Evolutionary conservation across 805 yeast species (phyloP), one percentile per base, ranked within the genome.

Genomic region (Huiozyma sinensis): DNA sequence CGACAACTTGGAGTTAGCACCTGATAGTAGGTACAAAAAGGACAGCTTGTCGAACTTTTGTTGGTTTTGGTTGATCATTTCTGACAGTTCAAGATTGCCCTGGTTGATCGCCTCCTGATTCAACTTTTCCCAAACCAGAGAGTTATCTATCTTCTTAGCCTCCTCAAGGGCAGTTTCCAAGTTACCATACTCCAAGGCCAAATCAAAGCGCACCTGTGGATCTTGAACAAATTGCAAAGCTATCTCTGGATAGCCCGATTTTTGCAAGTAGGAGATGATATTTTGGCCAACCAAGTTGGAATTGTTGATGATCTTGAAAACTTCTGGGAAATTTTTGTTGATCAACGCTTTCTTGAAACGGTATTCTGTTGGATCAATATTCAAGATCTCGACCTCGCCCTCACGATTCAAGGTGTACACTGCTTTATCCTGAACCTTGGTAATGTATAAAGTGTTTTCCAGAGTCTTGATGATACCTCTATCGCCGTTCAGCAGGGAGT

Each of bases 201-300:
- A 73, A 55, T 92, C 98, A 57, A 92, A 90, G 65, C 95, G 78
- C 36, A 97, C 86, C 63, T 89, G 95, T 6, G 97, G 83, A 62
- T 92, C 98, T 66, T 88, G 83, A 43, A 92, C 98, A 60, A 92
- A 94, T 65, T 90, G 97, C 49, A 92, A 73, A 2, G 99, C 98
- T 64, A 92, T 81, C 66, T 92, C 99, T 28, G 98, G 97, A 62
- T 83, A 90, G 2, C 98, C 99, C 60, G 86, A 78, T 69, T 89
- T 83, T 64, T 92, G 95, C 57, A 92, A 73, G 63, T 90, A 92
- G 4, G 94, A 92, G 62, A 92, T 89, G 60, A 92, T 92, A 63
- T 89, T 87, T 69, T 94, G 97, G 51, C 99, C 99, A 42, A 92
- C 98, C 59, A 92, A 73, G 57, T 85, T 88, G 24, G 97, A 89